Base-by-base conservation (phyloP, 2,329 filamentous ascomycete genomes). In the Cercospora janseana region DNA sequence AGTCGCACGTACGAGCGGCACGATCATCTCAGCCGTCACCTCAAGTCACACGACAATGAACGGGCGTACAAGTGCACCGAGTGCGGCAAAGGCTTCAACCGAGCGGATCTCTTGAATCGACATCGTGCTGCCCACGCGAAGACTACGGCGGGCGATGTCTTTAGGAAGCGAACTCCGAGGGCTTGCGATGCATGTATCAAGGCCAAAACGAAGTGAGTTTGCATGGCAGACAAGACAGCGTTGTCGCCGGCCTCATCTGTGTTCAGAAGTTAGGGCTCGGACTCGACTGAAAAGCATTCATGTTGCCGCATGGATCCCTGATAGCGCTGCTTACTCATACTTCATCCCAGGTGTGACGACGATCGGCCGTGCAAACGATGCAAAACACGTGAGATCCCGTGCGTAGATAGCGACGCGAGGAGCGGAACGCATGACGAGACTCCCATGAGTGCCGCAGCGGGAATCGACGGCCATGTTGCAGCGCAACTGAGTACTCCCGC, bases 41-140 rank as follows among this genome's bases (percentile, higher is more conserved):
- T 63, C 6, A 63, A 62, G 35, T 58, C 55, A 5, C 61, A 63
- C 45, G 58, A 62, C 46, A 63, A 63, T 29, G 60, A 63, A 23
- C 52, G 61, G 13, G 41, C 52, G 1, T 54, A 62, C 46, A 55
- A 55, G 13, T 63, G 61, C 24, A 10, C 35, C 4, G 57, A 61
- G 2, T 63, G 60, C 38, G 60, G 61, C 21, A 63, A 63, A 49
- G 60, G 61, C 16, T 63, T 62, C 53, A 62, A 62, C 31, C 47
- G 61, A 34, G 61, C 60, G 38, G 61, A 63, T 32, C 32, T 63
- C 29, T 52, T 63, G 13, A 63, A 63, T 20, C 52, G 61, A 6
- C 60, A 63, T 48, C 60, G 58, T 12, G 53, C 57, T 6, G 57
- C 61, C 13, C 60, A 62, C 34, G 47, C 56, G 8, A 60, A 60